Base-by-base conservation (phyloP, 139 green algal genomes). In the Coelastrella sp. region DNA sequence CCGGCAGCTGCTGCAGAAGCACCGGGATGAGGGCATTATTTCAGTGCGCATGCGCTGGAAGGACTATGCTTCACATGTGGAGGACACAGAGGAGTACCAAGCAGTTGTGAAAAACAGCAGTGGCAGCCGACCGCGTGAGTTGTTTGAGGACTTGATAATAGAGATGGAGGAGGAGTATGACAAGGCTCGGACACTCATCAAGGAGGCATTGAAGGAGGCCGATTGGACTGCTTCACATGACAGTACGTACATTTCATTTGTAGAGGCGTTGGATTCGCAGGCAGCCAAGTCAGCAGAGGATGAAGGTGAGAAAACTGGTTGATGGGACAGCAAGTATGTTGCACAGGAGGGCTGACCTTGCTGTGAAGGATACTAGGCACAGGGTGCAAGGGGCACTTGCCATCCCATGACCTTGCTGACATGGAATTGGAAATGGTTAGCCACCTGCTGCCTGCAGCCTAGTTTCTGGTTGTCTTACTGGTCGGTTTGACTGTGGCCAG, bases 131-230 rank as follows among this genome's bases (percentile, higher is more conserved):
- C 97, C 97, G 19, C 95, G 95, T 89, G 96, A 99, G 93, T 93
- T 99, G 68, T 99, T 98, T 94, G 95, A 98, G 65, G 96, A 98
- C 65, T n/a, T 97, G 9, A 90, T 87, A 66, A 7, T 84, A n/a
- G 96, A 98, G 74, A 93, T 97, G 78, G 95, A 98, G 83, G 94
- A 94, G 81, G 93, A 95, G 87, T 97, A 95, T 78, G 93, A 95
- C 15, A 93, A 94, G 90, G 82, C 90, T 15, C 58, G 60, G 15
- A 14, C 78, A 7, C 35, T 61, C 15, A 59, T 90, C 6, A 91
- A 94, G 82, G 89, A 91, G 14, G 63, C 78, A 6, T 17, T 92
- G 19, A 87, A 88, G 11, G 70, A 35, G 7, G 82, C 61, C 9
- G 68, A 68, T 66, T 91, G 91, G 81, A 19, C 66, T 4, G 72